Evolutionary conservation across 495 filamentous ascomycete species (phyloP).

Genomic region (Hypoxylon lienhwacheense): DNA sequence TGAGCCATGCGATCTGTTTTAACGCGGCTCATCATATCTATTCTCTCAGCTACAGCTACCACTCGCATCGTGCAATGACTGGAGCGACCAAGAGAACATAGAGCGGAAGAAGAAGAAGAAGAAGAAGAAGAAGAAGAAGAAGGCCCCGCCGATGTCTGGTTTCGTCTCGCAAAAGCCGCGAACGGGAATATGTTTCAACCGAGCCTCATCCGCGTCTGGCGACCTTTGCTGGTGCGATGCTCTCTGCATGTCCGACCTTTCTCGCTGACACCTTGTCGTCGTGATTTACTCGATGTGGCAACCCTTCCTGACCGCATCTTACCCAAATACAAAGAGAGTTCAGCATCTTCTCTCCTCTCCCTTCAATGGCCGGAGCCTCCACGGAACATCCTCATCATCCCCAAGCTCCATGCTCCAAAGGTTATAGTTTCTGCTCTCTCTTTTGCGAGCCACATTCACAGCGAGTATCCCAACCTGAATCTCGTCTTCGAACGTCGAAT

Average conservation of each 20-base stretch:
- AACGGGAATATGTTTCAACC: slow-evolving; percentile 12
- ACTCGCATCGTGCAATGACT: background rate
- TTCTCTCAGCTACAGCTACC: too few species aligned
- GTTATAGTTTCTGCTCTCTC: slow-evolving; percentile 74
- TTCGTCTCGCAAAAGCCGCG: background rate
- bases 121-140: background rate
- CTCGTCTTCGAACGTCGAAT: slow-evolving; percentile 81
- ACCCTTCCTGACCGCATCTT: slow-evolving; percentile 57
- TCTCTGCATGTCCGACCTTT: slow-evolving; percentile 42
- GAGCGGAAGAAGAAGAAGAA: background rate
- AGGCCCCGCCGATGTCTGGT: background rate
- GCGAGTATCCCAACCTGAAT: slow-evolving; percentile 76
- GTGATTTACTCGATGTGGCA: slow-evolving; percentile 53
- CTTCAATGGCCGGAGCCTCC: slow-evolving; percentile 89
- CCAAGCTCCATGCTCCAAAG: slow-evolving; percentile 73
- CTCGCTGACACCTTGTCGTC: slow-evolving; percentile 44
- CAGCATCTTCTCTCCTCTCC: slow-evolving; percentile 65
- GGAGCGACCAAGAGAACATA: background rate
- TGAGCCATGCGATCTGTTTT: slow-evolving; percentile 20
- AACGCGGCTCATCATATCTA: slow-evolving; percentile 2
- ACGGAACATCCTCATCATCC: slow-evolving; percentile 85
- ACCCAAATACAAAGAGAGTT: slow-evolving; percentile 52
- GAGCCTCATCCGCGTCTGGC: background rate
- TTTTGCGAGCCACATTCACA: slow-evolving; percentile 78
- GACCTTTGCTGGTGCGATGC: slow-evolving; percentile 1